Base-by-base conservation (phyloP, 1,284 basidiomycete genomes). In the Ceratobasidium sp. region DNA sequence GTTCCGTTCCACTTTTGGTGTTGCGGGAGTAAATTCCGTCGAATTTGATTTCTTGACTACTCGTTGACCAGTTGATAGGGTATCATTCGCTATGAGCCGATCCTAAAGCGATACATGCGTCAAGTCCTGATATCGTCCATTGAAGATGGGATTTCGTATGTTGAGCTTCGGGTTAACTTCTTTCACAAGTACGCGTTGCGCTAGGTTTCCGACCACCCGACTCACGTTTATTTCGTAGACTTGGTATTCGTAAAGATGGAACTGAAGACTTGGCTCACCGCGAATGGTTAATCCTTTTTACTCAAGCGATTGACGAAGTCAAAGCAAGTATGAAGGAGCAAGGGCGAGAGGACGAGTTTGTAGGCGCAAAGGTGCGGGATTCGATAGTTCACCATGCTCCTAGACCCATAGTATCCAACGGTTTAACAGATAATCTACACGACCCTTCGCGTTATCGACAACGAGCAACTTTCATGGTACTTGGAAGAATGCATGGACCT, bases 161-260 rank as follows among this genome's bases (percentile, higher is more conserved):
- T 91, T 20, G 94, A 95, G 84, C 86, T 89, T 2, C 89, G 93
- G 51, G 87, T 94, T 75, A 92, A 92, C 83, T 95, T 95, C 82
- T 85, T 87, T 60, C 82, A 84, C 80, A 90, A 89, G 92, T 93
- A 77, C 66, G 86, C 81, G n/a, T 63, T 53, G 71, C 76, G 63
- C 1, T 26, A 46, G 20, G 23, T 20, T 18, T 2, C 33, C 10
- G 33, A 39, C 6, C 20, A 5, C 4, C 40, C 33, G 26, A 18
- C n/a, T 44, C 1, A 78, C 28, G 63, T 13, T 58, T 51, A 15
- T 10, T 60, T 73, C 18, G 10, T 58, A 87, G 86, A 78, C 80
- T 81, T 79, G 91, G 92, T 88, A 81, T 87, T 67, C 88, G 89
- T n/a, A 86, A 84, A 33, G 88, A 92, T 80, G 93, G 92, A 1